Evolutionary conservation across 2,329 filamentous ascomycete genomes (phyloP).

Genomic region (Fusarium xylarioides): DNA sequence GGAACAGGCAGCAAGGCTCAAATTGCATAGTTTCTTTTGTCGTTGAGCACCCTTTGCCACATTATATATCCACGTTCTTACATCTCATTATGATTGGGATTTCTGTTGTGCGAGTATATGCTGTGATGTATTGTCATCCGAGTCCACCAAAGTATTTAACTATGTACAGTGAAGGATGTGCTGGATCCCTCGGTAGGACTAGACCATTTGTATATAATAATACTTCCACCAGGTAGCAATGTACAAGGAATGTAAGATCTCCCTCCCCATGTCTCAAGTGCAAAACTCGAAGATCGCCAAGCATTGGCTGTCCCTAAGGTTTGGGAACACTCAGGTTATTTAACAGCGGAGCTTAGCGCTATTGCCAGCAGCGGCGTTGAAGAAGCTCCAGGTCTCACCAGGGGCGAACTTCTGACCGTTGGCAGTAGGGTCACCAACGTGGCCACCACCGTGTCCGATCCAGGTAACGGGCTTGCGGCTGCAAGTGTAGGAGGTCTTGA

Average conservation of each 20-base stretch:
- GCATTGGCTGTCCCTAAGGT: accelerated
- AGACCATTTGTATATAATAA: neutral
- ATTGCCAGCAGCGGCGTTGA: constrained; percentile 19
- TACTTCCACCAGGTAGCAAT: neutral
- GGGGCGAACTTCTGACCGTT: constrained; percentile 33
- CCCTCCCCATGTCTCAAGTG: neutral
- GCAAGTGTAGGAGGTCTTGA: constrained; percentile 44
- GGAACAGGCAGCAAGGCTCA: neutral
- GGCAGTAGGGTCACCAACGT: constrained; percentile 34
- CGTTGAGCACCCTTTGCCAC: accelerated
- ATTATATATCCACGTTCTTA: accelerated
- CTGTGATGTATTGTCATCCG: neutral
- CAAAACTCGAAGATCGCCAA: neutral
- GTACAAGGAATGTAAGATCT: constrained; percentile 6
- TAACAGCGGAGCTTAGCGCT: constrained; percentile 8
- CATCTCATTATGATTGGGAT: accelerated
- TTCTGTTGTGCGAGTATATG: neutral
- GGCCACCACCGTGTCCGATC: constrained; percentile 43
- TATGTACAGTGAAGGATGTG: neutral
- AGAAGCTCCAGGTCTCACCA: constrained; percentile 41
- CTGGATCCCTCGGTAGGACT: neutral
- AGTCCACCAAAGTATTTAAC: neutral
- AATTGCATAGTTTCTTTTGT: neutral
- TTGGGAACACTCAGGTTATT: neutral
- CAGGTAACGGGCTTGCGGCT: constrained; percentile 43